phyloP scores from a whole-genome alignment of 2,329 filamentous ascomycete species.

The Grosmannia serpens region DNA sequence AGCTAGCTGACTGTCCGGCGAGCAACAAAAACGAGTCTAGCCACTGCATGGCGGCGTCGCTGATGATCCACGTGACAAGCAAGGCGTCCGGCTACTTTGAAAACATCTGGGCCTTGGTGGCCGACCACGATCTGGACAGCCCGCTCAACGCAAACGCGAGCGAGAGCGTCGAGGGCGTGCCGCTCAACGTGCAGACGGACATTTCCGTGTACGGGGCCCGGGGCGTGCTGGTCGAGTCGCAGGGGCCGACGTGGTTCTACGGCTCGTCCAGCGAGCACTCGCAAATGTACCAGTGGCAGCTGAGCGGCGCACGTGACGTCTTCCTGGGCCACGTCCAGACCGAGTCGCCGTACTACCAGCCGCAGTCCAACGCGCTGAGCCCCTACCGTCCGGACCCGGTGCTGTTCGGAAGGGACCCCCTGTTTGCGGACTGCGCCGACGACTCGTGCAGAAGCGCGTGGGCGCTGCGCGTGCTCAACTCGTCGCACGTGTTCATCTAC shows the following conservation, averaged over 20 bases:
- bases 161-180: slow-evolving; percentile 23
- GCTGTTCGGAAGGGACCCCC: slow-evolving; percentile 30
- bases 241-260: slow-evolving; percentile 36
- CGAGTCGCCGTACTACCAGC: slow-evolving; percentile 62
- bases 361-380: slow-evolving; percentile 32
- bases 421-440: slow-evolving; percentile 41
- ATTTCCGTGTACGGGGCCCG: slow-evolving; percentile 29
- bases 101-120: slow-evolving; percentile 54
- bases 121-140: slow-evolving; percentile 41
- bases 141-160: slow-evolving; percentile 24
- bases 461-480: not conserved
- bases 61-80: slow-evolving; percentile 33
- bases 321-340: slow-evolving; percentile 56
- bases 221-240: slow-evolving; percentile 35
- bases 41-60: slow-evolving; percentile 46
- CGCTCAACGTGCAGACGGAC: not conserved
- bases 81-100: slow-evolving; percentile 34
- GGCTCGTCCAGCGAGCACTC: slow-evolving; percentile 57
- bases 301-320: slow-evolving; percentile 47
- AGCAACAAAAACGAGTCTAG: slow-evolving; percentile 17
- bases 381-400: slow-evolving; percentile 16
- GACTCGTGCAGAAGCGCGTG: slow-evolving; percentile 37
- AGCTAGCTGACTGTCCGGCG: slow-evolving; percentile 46
- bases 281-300: slow-evolving; percentile 57
- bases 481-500: slow-evolving; percentile 35